Evolutionary conservation across 257 asterid genomes (phyloP), one percentile per base, ranked within the genome.

Genomic region (Solanum appendiculatum): DNA sequence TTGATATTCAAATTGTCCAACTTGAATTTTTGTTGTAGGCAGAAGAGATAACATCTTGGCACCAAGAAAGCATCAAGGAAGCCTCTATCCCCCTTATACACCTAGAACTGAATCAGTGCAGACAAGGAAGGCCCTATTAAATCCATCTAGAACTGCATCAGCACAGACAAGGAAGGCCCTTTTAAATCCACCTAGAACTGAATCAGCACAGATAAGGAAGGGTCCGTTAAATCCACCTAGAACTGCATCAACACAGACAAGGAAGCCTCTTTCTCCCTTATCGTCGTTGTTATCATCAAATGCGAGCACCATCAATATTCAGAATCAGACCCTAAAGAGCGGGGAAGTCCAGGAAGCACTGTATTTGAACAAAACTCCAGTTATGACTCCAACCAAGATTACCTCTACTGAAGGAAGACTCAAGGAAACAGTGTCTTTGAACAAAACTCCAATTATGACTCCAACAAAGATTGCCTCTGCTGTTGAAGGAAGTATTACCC

Each of bases 201-300:
- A 85, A 51, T 21, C 87, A 42, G 12, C 46, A 42, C 46, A 40
- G 44, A 40, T 40, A 8, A 82, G 97, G 89, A 96, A 90, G 93
- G 94, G 98, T 36, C 16, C 2, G 18, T 58, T 91, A 31, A 86
- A 89, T 87, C 86, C 89, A 2, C 86, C 7, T 18, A 85, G 81
- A 86, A 20, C 74, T 39, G 91, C 86, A 54, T 20, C 86, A 37
- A 87, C 91, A 88, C 70, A 86, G 54, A 85, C 83, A 66, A 85
- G 87, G 87, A 85, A 70, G 36, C 83, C 87, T 21, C 94, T 95
- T 85, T 97, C 98, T 44, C 98, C 98, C 63, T 21, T 97, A 66
- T 93, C 91, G 13, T 66, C 92, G 11, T 81, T 91, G 56, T 85
- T 90, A 27, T 86, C 98, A 60, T 90, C 92, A 90, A 92, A 91